These are phyloP conservation scores for Priceomyces medius DNA, from an alignment of 805 yeast genomes.

Conservation along the genomic window DNA sequence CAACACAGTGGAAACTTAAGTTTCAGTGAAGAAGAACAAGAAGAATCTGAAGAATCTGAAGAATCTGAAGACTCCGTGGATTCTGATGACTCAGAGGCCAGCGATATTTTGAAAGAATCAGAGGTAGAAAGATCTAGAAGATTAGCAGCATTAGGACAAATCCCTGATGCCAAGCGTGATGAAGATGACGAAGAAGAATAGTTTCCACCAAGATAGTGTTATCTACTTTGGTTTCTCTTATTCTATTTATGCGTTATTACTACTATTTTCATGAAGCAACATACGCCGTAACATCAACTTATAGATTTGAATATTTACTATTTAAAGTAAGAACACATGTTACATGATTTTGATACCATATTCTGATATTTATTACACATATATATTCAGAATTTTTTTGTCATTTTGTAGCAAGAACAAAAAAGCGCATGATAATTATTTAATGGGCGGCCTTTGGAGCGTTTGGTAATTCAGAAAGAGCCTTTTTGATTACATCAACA, in stretches of 20 bases:
- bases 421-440: not conserved
- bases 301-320: not conserved
- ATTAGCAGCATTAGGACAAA: conserved; percentile 53
- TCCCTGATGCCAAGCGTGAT: conserved; percentile 36
- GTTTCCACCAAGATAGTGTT: not conserved
- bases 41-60: conserved; percentile 9
- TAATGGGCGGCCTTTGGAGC: conserved; percentile 49
- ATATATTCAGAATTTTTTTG: not conserved
- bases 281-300: not conserved
- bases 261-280: not conserved
- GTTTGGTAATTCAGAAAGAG: conserved; percentile 55
- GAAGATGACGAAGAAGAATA: conserved; percentile 49
- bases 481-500: conserved; percentile 64
- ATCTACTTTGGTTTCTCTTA: not conserved
- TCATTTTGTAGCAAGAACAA: not conserved
- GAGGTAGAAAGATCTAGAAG: conserved; percentile 66
- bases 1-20: too few relatives aligned
- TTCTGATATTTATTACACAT: not conserved
- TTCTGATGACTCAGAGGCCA: conserved; percentile 19
- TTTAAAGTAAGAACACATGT: too few relatives aligned
- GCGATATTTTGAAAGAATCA: conserved; percentile 45
- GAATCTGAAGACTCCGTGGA: conserved; percentile 9
- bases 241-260: not conserved
- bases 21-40: not conserved
- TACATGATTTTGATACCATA: too few relatives aligned